Evolutionary conservation across 2,329 filamentous ascomycete genomes (phyloP), one percentile per base, ranked within the genome.

Genomic region (Diatrype stigma): DNA sequence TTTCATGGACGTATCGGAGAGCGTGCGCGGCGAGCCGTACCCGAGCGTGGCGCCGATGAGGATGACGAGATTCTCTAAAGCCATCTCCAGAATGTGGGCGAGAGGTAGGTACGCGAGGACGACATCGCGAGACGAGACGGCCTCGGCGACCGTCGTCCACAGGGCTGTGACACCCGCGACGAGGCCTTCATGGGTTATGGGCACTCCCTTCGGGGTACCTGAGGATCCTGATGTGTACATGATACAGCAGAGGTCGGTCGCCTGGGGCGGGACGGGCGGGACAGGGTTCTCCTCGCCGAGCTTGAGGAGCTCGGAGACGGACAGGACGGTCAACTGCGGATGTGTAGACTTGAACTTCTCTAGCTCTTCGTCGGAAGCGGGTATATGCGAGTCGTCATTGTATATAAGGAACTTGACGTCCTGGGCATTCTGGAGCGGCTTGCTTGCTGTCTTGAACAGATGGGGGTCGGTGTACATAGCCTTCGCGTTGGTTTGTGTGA

Each of bases 21-120:
- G 78, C 0, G 94, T 97, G 63, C 90, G 86, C 17, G 91, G 87
- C 67, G 89, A 93, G 54, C 93, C 94, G 69, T 97, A 97, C 51
- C 94, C 94, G 75, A 99, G 85, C 30, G 88, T 92, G 60, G 87
- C 92, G 60, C 94, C 94, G 77, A 93, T 89, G 73, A 86, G 94
- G 54, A 99, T 72, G 52, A 88, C 90, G 7, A 93, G 77, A 68
- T 96, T 96, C 73, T 99, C 94, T 59, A 99, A 90, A 52, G 93
- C 88, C 70, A 96, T 94, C 71, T 99, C 94, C 63, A 99, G 85
- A 63, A 97, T 97, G 67, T 99, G 94, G 2, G 94, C 92, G 48
- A 96, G 85, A 2, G 94, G 94, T 14, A 99, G 82, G 70, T 97
- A 99, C 21, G 92, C 90, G 44, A 99, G 80, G 42, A 97, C 78